Evolutionary conservation across 2,329 filamentous ascomycete species (phyloP).

Genomic region (Aspergillus fructus): DNA sequence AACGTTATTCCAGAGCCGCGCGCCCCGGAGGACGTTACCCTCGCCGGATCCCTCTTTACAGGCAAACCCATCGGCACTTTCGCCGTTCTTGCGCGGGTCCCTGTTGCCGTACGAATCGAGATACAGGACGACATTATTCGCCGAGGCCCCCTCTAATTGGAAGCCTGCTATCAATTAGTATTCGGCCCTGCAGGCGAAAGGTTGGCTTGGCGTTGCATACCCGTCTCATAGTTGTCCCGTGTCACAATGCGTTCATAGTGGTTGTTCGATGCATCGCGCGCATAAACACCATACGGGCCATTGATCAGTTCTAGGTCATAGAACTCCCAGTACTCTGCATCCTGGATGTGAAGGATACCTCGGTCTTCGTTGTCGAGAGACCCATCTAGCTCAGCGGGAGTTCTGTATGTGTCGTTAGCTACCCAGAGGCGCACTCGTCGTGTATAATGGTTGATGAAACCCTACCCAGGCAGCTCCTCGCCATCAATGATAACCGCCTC

Average conservation of each 20-base stretch:
- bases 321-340: slow-evolving; percentile 20
- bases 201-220: not conserved
- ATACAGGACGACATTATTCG: slow-evolving; percentile 18
- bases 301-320: slow-evolving; percentile 19
- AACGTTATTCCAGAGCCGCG: slow-evolving; percentile 19
- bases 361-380: slow-evolving; percentile 15
- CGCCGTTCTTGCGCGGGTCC: slow-evolving; percentile 20
- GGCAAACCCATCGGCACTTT: slow-evolving; percentile 20
- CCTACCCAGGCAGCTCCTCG: slow-evolving; percentile 15
- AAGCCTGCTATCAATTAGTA: slow-evolving; percentile 8
- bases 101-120: slow-evolving; percentile 20
- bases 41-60: slow-evolving; percentile 19
- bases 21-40: slow-evolving; percentile 16
- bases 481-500: slow-evolving; percentile 19
- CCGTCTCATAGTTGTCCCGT: slow-evolving; percentile 19
- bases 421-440: too few relatives aligned
- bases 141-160: slow-evolving; percentile 14
- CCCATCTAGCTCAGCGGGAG: slow-evolving; percentile 10
- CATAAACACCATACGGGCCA: slow-evolving; percentile 19
- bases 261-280: slow-evolving; percentile 18
- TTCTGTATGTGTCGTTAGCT: slow-evolving; percentile 4
- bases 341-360: slow-evolving; percentile 18
- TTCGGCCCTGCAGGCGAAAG: not conserved
- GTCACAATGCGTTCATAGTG: slow-evolving; percentile 18
- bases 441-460: too few relatives aligned